phyloP scores from a whole-genome alignment of 139 green algal genomes.

The Astrephomene gubernaculifera region DNA sequence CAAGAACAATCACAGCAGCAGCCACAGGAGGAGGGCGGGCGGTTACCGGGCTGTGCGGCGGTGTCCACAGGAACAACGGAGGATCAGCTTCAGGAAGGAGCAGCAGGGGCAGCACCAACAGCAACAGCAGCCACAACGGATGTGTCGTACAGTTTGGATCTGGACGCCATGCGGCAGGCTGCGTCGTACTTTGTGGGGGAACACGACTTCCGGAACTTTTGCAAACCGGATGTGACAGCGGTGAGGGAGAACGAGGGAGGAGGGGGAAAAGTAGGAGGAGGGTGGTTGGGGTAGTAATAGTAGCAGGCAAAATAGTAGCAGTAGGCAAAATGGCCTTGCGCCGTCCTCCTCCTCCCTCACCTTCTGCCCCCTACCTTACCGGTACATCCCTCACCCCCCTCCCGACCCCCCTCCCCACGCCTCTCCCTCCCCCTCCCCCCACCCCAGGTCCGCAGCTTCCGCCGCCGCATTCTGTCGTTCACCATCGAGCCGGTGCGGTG shows the following conservation, averaged over 20 bases:
- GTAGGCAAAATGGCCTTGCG: too few relatives aligned
- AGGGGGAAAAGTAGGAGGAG: not conserved
- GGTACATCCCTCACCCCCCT: not conserved
- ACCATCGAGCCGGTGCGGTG: constrained; percentile 46
- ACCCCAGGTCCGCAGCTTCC: constrained; percentile 72
- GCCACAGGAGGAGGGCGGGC: too few relatives aligned
- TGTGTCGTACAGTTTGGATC: constrained; percentile 65
- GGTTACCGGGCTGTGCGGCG: too few relatives aligned
- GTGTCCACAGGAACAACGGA: too few relatives aligned
- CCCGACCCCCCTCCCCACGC: not conserved
- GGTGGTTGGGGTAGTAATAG: not conserved
- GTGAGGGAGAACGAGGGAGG: constrained; percentile 25
- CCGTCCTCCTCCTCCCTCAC: not conserved
- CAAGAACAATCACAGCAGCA: too few relatives aligned
- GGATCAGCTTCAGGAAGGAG: constrained; percentile 2
- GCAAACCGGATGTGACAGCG: constrained; percentile 76
- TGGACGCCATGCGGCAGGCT: constrained; percentile 83
- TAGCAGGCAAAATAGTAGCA: too few relatives aligned
- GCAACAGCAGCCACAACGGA: too few relatives aligned
- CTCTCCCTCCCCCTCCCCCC: not conserved
- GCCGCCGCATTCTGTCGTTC: constrained; percentile 70
- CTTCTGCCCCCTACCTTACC: not conserved
- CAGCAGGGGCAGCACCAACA: not conserved
- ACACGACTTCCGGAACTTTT: constrained; percentile 98
- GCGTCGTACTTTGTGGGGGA: constrained; percentile 81